phyloP scores from a whole-genome alignment of 1,284 basidiomycete genomes.

The Ustilago loliicola region DNA sequence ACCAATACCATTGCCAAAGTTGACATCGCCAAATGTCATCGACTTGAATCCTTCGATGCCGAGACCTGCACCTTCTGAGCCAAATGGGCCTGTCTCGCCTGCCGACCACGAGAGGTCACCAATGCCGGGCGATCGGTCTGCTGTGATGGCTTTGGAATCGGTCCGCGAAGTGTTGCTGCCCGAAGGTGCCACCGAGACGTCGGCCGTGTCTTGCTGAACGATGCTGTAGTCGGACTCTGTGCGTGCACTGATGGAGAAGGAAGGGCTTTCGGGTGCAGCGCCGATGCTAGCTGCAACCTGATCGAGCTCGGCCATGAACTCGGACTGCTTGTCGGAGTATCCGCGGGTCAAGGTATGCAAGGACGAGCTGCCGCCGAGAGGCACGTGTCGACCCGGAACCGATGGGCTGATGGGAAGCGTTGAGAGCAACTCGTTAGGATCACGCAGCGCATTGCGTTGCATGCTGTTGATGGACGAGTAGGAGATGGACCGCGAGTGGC shows the following conservation, averaged over 20 bases:
- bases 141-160: slow-evolving; percentile 4
- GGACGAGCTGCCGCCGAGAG: slow-evolving; percentile 40
- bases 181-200: slow-evolving; percentile 23
- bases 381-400: slow-evolving; percentile 30
- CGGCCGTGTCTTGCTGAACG: slow-evolving; percentile 24
- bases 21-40: slow-evolving; percentile 36
- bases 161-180: slow-evolving; percentile 20
- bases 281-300: slow-evolving; percentile 33
- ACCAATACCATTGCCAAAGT: slow-evolving; percentile 30
- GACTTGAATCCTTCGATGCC: slow-evolving; percentile 36
- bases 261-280: slow-evolving; percentile 46
- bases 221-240: slow-evolving; percentile 56
- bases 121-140: slow-evolving; percentile 49
- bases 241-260: slow-evolving; percentile 59
- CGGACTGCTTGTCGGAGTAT: slow-evolving; percentile 33
- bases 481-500: slow-evolving; percentile 65
- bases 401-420: slow-evolving; percentile 41
- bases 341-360: slow-evolving; percentile 43
- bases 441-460: slow-evolving; percentile 29
- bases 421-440: slow-evolving; percentile 28
- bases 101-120: slow-evolving; percentile 64
- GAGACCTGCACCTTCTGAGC: slow-evolving; percentile 20
- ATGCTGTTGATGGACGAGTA: slow-evolving; percentile 57
- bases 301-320: slow-evolving; percentile 45
- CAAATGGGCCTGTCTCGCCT: slow-evolving; percentile 64